phyloP scores from a whole-genome alignment of 2,329 filamentous ascomycete genomes.

The Calonectria montana region DNA sequence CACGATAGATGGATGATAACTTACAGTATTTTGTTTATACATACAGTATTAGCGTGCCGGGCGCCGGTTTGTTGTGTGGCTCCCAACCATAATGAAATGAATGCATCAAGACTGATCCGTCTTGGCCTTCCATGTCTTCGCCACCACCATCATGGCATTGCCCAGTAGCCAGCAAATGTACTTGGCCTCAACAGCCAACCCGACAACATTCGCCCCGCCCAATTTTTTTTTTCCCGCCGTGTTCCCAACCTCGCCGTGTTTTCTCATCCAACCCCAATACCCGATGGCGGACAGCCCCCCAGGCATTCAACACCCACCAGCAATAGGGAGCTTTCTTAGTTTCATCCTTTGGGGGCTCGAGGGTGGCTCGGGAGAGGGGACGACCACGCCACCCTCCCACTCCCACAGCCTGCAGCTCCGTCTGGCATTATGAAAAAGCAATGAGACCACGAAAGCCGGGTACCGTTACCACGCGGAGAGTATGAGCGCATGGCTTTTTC shows the following conservation, averaged over 20 bases:
- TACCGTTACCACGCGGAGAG: slow-evolving; percentile 7
- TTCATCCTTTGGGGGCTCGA: slow-evolving; percentile 4
- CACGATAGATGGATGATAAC: slow-evolving; percentile 6
- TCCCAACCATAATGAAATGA: slow-evolving; percentile 16
- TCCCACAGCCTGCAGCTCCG: neutral
- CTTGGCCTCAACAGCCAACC: neutral
- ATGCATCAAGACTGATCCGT: slow-evolving; percentile 15
- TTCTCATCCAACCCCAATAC: neutral
- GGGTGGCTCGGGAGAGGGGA: neutral
- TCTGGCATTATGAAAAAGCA: neutral
- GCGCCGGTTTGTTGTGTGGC: slow-evolving; percentile 16
- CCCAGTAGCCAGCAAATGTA: neutral
- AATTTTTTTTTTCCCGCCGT: neutral
- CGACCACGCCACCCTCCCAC: slow-evolving; percentile 1
- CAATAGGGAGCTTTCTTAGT: neutral
- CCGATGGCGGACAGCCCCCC: neutral
- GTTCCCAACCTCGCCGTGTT: slow-evolving; percentile 3
- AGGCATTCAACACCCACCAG: slow-evolving; percentile 10
- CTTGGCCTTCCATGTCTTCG: slow-evolving; percentile 1
- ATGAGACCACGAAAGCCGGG: neutral
- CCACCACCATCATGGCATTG: slow-evolving; percentile 19
- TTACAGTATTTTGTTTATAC: slow-evolving; percentile 13
- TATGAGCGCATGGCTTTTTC: neutral
- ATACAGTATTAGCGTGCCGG: slow-evolving; percentile 17
- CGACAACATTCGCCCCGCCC: neutral